These are phyloP conservation scores for Combretum micranthum DNA, from an alignment of 345 rosid genomes.

Conservation along the genomic window DNA sequence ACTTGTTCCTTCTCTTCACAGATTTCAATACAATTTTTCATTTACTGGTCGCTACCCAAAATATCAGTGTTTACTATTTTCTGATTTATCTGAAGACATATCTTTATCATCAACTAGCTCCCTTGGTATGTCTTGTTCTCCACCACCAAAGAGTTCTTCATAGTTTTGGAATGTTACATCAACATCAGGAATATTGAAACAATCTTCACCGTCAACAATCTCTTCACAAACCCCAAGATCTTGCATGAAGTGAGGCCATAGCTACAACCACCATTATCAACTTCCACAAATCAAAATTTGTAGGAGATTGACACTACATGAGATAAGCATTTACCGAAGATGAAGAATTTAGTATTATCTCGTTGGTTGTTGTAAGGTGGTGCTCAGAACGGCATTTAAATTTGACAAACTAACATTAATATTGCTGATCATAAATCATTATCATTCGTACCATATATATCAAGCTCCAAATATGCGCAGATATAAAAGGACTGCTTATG, in stretches of 20 bases:
- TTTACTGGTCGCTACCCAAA: background rate
- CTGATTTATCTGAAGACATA: constrained; percentile 26
- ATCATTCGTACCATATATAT: too few species aligned
- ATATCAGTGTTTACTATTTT: constrained; percentile 8
- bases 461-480: too few species aligned
- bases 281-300: too few species aligned
- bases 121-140: constrained; percentile 36
- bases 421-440: too few species aligned
- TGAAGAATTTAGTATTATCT: too few species aligned
- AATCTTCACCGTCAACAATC: constrained; percentile 35
- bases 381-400: too few species aligned
- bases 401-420: too few species aligned
- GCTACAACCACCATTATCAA: constrained; percentile 22
- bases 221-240: constrained; percentile 88
- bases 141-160: constrained; percentile 72
- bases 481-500: too few species aligned
- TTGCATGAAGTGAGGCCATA: constrained; percentile 79
- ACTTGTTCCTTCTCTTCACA: too few species aligned
- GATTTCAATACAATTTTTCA: background rate
- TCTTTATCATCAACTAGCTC: constrained; percentile 27
- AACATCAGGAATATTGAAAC: constrained; percentile 71
- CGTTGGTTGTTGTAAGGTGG: too few species aligned
- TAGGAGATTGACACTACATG: too few species aligned
- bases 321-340: too few species aligned
- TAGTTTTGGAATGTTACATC: constrained; percentile 64